Base-by-base conservation (phyloP, 805 yeast genomes). In the Kluyveromyces dobzhanskii region DNA sequence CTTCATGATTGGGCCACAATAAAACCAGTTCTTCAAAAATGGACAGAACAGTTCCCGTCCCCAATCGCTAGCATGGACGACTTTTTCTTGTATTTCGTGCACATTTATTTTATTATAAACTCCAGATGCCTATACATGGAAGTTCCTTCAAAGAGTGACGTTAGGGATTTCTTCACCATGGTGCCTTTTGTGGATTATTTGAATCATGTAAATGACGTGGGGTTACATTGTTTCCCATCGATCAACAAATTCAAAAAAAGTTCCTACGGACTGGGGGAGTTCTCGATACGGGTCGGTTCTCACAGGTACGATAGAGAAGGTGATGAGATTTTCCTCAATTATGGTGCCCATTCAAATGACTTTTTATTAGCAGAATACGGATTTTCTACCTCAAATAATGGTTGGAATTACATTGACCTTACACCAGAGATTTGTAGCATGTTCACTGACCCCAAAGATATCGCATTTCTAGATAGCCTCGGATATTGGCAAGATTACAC, bases 181-280 rank as follows among this genome's bases (percentile, higher is more conserved):
- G 97, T 90, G 0, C 98, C 98, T 0, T 80, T 67, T 45, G 87
- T 88, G 17, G 98, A 90, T 62, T 83, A 85, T 56, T 64, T 90
- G 37, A 92, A 90, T 60, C 97, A 90, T 59, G 49, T 66, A 11
- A 47, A 60, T 3, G 52, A 54, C 3, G 39, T 65, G 28, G 68
- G 70, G 4, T 73, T 69, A 30, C 78, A 75, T 44, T 75, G 85
- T 45, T 63, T 58, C 17, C 69, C 80, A 54, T 67, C 44, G 68
- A 70, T 27, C 65, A 69, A 14, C 43, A 51, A 7, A 48, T 52
- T 17, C 81, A 83, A 1, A 79, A 81, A 55, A 71, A 0, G 51
- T 61, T 47, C 44, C 51, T 69, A 65, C 47, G 42, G 54, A 1
- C 12, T 52, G 11, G 60, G 60, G 4, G 44, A 42, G 11, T 48